phyloP scores from a whole-genome alignment of 352 stramenopile genomes.

The Thraustochytrium sp. region DNA sequence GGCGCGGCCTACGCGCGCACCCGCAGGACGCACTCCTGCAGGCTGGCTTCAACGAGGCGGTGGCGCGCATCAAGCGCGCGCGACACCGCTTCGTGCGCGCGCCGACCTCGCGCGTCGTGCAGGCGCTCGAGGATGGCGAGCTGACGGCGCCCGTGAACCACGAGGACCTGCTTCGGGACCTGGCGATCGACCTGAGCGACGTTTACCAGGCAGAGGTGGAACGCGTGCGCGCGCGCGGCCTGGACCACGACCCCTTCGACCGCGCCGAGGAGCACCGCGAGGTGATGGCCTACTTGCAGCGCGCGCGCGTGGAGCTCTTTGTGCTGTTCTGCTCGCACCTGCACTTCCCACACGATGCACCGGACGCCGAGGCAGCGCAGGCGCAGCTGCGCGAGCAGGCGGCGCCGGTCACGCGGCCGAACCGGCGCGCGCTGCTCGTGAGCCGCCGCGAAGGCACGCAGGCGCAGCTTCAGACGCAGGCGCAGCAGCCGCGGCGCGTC shows the following conservation, averaged over 20 bases:
- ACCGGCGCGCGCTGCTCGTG: not conserved
- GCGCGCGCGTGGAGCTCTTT: not conserved
- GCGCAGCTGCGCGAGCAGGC: not conserved
- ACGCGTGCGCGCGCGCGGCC: no score
- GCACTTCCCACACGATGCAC: not conserved
- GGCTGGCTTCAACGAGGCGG: not conserved
- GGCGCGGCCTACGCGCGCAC: not conserved
- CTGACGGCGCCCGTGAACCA: not conserved
- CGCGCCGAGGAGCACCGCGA: not conserved
- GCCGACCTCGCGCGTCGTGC: not conserved
- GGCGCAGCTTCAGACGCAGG: no score
- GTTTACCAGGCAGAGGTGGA: not conserved
- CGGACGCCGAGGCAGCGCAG: not conserved
- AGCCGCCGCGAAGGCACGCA: no score
- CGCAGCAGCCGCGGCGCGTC: not conserved
- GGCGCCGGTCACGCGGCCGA: not conserved
- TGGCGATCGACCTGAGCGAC: not conserved
- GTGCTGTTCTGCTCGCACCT: not conserved
- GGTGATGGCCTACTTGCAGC: not conserved
- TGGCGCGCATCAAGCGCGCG: not conserved
- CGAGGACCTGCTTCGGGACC: not conserved
- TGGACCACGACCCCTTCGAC: not conserved
- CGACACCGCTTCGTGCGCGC: not conserved
- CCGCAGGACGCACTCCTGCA: not conserved
- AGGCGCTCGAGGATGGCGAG: not conserved